Percentiles rank a stretch among this genome's conserved stretches.
phyloP scores from a whole-genome alignment of 169 alveolate species.

The Cryptosporidium sp. region DNA sequence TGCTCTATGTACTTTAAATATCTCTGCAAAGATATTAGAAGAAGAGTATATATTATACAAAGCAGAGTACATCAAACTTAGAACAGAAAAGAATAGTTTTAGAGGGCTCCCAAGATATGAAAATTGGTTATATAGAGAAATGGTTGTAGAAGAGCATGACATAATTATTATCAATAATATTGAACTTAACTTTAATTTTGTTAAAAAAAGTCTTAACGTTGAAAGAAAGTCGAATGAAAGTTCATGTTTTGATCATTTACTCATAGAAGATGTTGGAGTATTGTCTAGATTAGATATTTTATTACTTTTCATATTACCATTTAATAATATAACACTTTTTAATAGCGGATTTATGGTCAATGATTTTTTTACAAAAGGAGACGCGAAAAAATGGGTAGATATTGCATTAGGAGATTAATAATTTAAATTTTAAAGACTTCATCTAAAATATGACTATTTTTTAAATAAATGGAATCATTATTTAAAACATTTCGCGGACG shows the following conservation, averaged over 20 bases:
- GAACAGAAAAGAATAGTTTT: background rate
- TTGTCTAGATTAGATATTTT: slow-evolving; percentile 29
- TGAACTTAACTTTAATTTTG: background rate
- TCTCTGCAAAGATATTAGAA: slow-evolving; percentile 1
- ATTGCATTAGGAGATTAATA: background rate
- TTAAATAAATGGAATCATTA: no score
- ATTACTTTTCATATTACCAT: background rate
- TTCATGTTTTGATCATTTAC: slow-evolving; percentile 15
- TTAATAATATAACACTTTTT: slow-evolving; percentile 18
- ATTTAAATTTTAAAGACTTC: no score
- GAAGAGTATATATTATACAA: background rate
- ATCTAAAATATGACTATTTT: no score
- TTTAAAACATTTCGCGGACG: no score
- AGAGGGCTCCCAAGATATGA: background rate
- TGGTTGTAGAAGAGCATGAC: background rate
- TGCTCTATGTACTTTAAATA: background rate
- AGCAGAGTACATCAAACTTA: background rate
- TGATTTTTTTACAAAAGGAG: background rate
- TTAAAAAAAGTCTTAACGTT: background rate
- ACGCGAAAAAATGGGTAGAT: no score
- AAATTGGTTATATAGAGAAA: slow-evolving; percentile 9
- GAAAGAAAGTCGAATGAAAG: background rate
- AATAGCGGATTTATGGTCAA: background rate
- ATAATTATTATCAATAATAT: background rate
- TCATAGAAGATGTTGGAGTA: background rate